Evolutionary conservation across 2,329 filamentous ascomycete genomes (phyloP).

Genomic region (Xylogone sp.): DNA sequence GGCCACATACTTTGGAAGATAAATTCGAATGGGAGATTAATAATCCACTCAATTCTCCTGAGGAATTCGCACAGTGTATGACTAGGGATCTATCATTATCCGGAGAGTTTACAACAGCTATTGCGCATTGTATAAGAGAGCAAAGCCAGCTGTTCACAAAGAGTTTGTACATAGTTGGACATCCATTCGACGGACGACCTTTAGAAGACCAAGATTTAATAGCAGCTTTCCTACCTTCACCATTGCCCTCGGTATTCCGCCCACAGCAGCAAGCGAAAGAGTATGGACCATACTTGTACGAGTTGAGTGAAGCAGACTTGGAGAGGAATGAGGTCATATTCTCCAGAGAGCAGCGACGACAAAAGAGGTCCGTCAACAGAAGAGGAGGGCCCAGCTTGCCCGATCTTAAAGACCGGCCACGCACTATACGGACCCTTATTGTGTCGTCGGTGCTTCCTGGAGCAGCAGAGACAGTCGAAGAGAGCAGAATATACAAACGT

Average conservation of each 20-base stretch:
- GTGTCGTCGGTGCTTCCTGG: conserved; percentile 92
- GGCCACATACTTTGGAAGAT: conserved; percentile 87
- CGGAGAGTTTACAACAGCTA: conserved; percentile 94
- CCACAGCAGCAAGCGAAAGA: conserved; percentile 92
- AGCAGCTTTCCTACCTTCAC: conserved; percentile 79
- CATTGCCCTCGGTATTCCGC: conserved; percentile 77
- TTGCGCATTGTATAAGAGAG: conserved; percentile 95
- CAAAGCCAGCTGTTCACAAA: conserved; percentile 92
- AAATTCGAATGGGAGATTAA: conserved; percentile 99
- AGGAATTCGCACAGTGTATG: conserved; percentile 91
- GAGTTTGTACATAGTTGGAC: conserved; percentile 87
- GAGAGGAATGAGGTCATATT: conserved; percentile 91
- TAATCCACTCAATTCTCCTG: conserved; percentile 86
- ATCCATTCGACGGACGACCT: conserved; percentile 91
- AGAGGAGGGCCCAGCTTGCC: conserved; percentile 88
- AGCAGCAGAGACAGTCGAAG: conserved; percentile 73
- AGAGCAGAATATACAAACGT: conserved; percentile 83
- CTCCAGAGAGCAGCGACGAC: conserved; percentile 85
- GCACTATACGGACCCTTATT: conserved; percentile 87
- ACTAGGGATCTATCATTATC: conserved; percentile 84
- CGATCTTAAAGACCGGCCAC: conserved; percentile 92
- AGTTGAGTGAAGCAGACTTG: conserved; percentile 84
- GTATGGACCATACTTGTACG: conserved; percentile 88
- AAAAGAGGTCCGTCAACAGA: conserved; percentile 93
- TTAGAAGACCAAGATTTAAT: conserved; percentile 90